A percentile compares a stretch with the other conserved stretches of the same genome.
phyloP scores from a whole-genome alignment of 2,329 filamentous ascomycete genomes.

The Blumeria graminis region DNA sequence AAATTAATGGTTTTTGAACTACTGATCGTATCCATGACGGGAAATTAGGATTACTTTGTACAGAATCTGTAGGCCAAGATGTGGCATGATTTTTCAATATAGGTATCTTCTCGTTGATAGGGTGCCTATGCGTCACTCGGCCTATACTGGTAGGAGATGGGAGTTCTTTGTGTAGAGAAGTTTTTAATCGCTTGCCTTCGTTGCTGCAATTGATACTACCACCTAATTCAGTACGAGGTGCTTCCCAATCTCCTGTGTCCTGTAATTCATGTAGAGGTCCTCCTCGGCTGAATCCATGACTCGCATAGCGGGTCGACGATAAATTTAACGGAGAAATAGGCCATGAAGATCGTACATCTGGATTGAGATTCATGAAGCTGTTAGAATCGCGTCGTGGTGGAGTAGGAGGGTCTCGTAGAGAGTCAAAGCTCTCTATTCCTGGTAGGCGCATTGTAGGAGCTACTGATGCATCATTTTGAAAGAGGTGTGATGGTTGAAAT shows the following conservation, averaged over 20 bases:
- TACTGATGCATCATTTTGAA: slow-evolving; percentile 21
- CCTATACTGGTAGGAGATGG: no score
- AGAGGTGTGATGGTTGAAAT: slow-evolving; percentile 10
- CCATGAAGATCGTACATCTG: not conserved
- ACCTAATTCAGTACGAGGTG: slow-evolving; percentile 33
- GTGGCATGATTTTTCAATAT: no score
- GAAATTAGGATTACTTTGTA: no score
- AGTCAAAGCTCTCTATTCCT: slow-evolving; percentile 80
- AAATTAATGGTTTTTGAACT: no score
- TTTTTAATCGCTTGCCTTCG: slow-evolving; percentile 7
- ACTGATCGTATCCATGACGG: no score
- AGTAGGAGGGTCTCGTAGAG: slow-evolving; percentile 37
- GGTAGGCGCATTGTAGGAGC: slow-evolving; percentile 42
- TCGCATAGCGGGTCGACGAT: slow-evolving; percentile 18
- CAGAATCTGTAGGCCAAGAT: no score
- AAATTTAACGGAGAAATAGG: not conserved
- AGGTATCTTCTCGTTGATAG: no score
- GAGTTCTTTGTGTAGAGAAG: no score
- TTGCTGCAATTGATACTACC: slow-evolving; percentile 24
- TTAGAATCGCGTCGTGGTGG: slow-evolving; percentile 29
- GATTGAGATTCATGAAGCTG: slow-evolving; percentile 22
- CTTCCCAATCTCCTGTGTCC: slow-evolving; percentile 31
- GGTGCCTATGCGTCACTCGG: no score
- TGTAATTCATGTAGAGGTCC: slow-evolving; percentile 29
- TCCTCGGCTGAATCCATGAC: slow-evolving; percentile 10